Evolutionary conservation across 108 stramenopile species (phyloP).

Genomic region (Schizochytrium sp.): DNA sequence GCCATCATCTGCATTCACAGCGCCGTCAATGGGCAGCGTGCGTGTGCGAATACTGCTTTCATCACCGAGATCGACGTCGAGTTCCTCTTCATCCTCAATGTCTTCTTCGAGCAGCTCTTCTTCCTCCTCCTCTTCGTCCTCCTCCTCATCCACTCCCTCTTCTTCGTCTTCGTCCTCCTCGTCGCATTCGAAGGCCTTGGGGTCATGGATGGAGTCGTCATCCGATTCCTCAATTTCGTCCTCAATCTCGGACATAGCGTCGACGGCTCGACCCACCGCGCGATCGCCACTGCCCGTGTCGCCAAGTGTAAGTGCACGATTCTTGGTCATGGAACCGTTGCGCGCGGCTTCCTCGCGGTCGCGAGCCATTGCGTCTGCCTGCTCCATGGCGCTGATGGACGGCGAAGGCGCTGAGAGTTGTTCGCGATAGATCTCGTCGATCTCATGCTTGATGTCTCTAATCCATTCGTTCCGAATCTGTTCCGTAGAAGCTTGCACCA

Average conservation of each 20-base stretch:
- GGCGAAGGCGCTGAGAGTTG: not conserved
- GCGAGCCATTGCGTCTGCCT: not conserved
- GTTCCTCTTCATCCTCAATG: not conserved
- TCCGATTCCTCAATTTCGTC: not conserved
- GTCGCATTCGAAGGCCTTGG: constrained; percentile 12
- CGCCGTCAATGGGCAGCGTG: no score
- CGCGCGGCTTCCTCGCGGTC: not conserved
- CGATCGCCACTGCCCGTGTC: no score
- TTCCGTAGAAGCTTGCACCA: not conserved
- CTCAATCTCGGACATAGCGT: not conserved
- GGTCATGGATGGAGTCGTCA: not conserved
- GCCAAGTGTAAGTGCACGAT: not conserved
- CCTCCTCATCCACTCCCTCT: not conserved
- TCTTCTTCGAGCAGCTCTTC: not conserved
- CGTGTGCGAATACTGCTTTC: no score
- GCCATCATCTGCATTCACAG: no score
- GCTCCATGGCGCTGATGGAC: not conserved
- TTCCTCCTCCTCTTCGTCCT: not conserved
- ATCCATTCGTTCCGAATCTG: not conserved
- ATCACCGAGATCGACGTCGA: no score
- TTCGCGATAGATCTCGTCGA: not conserved
- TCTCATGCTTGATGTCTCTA: not conserved
- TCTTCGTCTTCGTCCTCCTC: not conserved
- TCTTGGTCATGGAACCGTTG: not conserved
- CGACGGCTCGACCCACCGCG: no score